Evolutionary conservation across 306 rosid species (phyloP).

Genomic region (Lablab purpureus): DNA sequence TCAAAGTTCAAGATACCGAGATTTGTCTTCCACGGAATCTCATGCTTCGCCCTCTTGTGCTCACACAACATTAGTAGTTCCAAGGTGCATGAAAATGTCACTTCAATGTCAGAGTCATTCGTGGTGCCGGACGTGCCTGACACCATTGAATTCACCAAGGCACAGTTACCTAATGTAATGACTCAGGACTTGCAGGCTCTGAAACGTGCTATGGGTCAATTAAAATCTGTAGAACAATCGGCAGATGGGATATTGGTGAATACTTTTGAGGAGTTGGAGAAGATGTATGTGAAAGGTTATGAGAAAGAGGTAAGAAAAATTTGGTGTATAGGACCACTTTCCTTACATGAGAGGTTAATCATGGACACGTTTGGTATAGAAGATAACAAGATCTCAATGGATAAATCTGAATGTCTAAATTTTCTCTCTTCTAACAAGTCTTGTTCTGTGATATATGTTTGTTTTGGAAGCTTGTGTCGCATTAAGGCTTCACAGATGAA

Average conservation of each 20-base stretch:
- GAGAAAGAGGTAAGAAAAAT: conserved; percentile 49
- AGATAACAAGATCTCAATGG: conserved; percentile 45
- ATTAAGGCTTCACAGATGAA: conserved; percentile 52
- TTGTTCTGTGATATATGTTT: conserved; percentile 65
- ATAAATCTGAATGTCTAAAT: conserved; percentile 46
- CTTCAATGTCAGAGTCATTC: conserved; percentile 59
- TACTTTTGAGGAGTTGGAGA: conserved; percentile 65
- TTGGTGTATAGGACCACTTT: conserved; percentile 84
- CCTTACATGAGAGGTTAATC: conserved; percentile 49
- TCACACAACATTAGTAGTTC: conserved; percentile 52
- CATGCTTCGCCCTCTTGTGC: conserved; percentile 69
- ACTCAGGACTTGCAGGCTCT: conserved; percentile 30
- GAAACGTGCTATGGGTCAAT: conserved; percentile 51
- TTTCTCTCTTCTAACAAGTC: conserved; percentile 63
- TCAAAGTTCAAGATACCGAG: conserved; percentile 62
- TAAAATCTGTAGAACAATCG: conserved; percentile 53
- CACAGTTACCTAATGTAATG: conserved; percentile 67
- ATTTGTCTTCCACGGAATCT: conserved; percentile 63
- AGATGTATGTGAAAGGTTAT: conserved; percentile 45
- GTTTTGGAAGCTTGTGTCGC: conserved; percentile 70
- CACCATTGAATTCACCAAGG: conserved; percentile 61
- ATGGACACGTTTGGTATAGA: conserved; percentile 51
- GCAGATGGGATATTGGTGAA: conserved; percentile 69
- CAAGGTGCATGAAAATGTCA: conserved; percentile 52
- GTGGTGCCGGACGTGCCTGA: conserved; percentile 60